A percentile compares a stretch with the other conserved stretches of the same genome.
phyloP scores from a whole-genome alignment of 352 stramenopile genomes.

The Pythium chondricola region DNA sequence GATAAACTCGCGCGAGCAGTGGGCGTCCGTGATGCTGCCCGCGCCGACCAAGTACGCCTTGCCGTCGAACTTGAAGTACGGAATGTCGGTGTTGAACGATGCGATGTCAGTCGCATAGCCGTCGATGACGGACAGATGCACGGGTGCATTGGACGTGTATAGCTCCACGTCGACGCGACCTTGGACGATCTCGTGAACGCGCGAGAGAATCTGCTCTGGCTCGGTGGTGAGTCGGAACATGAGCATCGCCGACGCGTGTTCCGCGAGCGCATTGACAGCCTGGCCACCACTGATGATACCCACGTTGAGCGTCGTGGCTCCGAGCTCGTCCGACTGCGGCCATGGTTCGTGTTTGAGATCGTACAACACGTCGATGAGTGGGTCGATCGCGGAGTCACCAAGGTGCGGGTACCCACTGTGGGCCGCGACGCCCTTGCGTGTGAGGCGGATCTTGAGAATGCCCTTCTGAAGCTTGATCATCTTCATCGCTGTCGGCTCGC shows the following conservation, averaged over 20 bases:
- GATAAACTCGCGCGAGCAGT: slow-evolving; percentile 71
- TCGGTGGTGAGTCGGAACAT: slow-evolving; percentile 84
- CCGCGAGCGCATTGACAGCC: slow-evolving; percentile 75
- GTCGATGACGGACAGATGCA: slow-evolving; percentile 72
- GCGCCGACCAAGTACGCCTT: slow-evolving; percentile 76
- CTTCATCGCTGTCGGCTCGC: slow-evolving; percentile 72
- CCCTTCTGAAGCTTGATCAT: slow-evolving; percentile 86
- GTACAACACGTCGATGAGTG: slow-evolving; percentile 79
- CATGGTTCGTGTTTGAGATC: slow-evolving; percentile 73
- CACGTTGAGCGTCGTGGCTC: slow-evolving; percentile 82
- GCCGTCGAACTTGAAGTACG: slow-evolving; percentile 79
- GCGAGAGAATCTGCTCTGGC: slow-evolving; percentile 60
- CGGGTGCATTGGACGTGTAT: slow-evolving; percentile 78
- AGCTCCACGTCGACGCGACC: slow-evolving; percentile 62
- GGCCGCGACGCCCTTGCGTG: slow-evolving; percentile 60
- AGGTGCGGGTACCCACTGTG: slow-evolving; percentile 84
- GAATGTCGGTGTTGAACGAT: slow-evolving; percentile 88
- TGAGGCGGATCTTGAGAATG: slow-evolving; percentile 79
- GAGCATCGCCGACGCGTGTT: slow-evolving; percentile 79
- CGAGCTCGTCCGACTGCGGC: slow-evolving; percentile 74
- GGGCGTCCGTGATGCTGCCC: slow-evolving; percentile 67
- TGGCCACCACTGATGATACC: slow-evolving; percentile 74
- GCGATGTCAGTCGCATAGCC: slow-evolving; percentile 84
- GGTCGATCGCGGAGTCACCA: slow-evolving; percentile 78
- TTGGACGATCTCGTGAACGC: slow-evolving; percentile 61